These are phyloP conservation scores for Pichia phayaonensis DNA, from an alignment of 805 yeast species.

Conservation along the genomic window DNA sequence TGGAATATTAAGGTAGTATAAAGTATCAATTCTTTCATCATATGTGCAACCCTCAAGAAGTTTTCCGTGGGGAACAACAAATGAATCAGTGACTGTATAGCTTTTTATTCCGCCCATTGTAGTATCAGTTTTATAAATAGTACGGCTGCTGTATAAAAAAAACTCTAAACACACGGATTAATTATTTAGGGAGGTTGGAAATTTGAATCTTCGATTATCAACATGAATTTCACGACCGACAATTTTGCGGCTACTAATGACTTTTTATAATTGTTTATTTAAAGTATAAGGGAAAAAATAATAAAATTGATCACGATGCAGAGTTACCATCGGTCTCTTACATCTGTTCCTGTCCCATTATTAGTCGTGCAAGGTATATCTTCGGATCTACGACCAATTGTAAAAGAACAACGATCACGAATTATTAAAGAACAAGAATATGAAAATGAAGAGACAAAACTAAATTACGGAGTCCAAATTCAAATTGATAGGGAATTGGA, in stretches of 20 bases:
- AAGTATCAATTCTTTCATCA: conserved; percentile 45
- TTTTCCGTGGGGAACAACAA: conserved; percentile 31
- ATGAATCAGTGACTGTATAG: conserved; percentile 14
- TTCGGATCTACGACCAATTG: conserved; percentile 1
- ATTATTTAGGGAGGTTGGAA: not conserved
- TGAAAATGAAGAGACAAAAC: not conserved
- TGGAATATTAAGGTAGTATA: conserved; percentile 42
- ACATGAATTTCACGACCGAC: not conserved
- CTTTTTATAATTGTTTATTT: too few species aligned
- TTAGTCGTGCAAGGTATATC: conserved; percentile 37
- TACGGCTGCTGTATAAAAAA: conserved; percentile 28
- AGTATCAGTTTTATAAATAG: not conserved
- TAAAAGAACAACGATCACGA: not conserved
- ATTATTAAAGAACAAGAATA: conserved; percentile 9
- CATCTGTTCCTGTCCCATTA: conserved; percentile 32
- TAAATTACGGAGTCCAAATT: conserved; percentile 10
- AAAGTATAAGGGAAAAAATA: too few species aligned
- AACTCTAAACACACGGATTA: not conserved
- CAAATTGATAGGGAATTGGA: conserved; percentile 17
- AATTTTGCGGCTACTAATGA: not conserved
- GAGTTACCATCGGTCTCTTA: conserved; percentile 28
- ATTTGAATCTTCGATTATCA: not conserved
- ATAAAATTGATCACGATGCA: not conserved
- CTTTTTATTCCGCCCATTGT: not conserved
- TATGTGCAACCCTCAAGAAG: conserved; percentile 64